Conservation (phyloP, 2,329 filamentous ascomycete species). For the Sporothrix protearum region DNA sequence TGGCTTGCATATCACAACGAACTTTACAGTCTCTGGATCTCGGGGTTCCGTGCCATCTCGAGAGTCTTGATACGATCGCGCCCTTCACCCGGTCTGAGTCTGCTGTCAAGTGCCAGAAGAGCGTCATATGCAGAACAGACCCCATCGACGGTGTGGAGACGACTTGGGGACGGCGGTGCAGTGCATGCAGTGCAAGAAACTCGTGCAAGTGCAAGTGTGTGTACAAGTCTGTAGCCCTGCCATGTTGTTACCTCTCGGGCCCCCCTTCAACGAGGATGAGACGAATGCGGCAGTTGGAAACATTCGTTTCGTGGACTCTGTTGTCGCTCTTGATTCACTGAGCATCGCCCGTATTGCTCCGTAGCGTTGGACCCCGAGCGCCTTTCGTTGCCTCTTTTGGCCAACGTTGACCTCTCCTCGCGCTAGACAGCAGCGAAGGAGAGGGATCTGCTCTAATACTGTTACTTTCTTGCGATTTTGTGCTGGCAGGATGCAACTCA, state of each 20-base stretch:
- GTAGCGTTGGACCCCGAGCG: not conserved
- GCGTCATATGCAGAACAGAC: not conserved
- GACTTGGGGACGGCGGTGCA: not conserved
- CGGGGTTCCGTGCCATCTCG: not conserved
- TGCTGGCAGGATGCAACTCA: not conserved
- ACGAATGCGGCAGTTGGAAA: not conserved
- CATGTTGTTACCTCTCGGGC: not conserved
- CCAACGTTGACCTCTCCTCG: not conserved
- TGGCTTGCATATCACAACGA: slow-evolving; percentile 6
- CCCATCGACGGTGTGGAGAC: not conserved
- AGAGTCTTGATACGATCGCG: not conserved
- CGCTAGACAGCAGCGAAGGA: not conserved
- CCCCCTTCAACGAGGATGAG: not conserved
- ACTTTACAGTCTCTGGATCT: not conserved
- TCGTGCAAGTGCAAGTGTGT: not conserved
- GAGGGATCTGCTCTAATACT: not conserved
- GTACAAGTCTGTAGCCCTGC: no score
- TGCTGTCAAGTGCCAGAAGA: not conserved
- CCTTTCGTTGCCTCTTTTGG: slow-evolving; percentile 10
- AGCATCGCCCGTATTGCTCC: not conserved
- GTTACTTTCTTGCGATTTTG: not conserved
- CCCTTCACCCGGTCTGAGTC: not conserved
- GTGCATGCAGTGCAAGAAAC: not conserved
- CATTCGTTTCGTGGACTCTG: not conserved
- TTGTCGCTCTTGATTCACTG: not conserved